Percentiles rank a stretch among this genome's conserved stretches.
phyloP scores from a whole-genome alignment of 345 rosid species.

The Populus nigra region DNA sequence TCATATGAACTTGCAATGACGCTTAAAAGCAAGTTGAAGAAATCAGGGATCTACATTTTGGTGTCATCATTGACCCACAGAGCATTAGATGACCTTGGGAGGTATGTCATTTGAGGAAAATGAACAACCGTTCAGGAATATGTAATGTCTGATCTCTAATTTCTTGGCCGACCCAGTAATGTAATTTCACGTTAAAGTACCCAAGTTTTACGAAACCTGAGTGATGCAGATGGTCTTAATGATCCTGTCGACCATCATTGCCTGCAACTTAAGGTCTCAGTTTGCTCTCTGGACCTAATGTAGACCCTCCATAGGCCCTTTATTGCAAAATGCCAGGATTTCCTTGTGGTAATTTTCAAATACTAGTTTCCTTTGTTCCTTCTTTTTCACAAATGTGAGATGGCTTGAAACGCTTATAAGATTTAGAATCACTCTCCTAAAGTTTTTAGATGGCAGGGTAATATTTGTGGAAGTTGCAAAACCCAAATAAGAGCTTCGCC shows the following conservation, averaged over 20 bases:
- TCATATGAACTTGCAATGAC: background rate
- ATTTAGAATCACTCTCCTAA: conserved; percentile 6
- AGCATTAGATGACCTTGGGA: background rate
- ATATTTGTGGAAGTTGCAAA: conserved; percentile 78
- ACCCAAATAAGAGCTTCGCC: conserved; percentile 52
- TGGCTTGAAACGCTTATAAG: background rate
- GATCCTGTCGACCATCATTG: background rate
- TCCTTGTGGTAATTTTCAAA: background rate
- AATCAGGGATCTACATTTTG: background rate
- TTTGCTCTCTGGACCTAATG: background rate
- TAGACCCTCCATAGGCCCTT: background rate
- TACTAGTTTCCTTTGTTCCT: background rate
- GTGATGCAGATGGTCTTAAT: background rate
- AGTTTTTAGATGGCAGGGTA: conserved; percentile 85
- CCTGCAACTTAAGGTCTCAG: background rate
- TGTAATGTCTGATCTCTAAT: background rate
- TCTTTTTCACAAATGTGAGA: background rate
- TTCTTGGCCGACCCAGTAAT: background rate
- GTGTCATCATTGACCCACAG: too few species aligned
- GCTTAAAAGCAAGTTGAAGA: background rate
- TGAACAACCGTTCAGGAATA: background rate
- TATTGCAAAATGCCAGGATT: background rate
- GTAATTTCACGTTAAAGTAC: background rate
- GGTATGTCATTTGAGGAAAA: background rate
- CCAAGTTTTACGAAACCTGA: background rate